Evolutionary conservation across 306 rosid species (phyloP), one percentile per base, ranked within the genome.

Genomic region (Cucumis hystrix): DNA sequence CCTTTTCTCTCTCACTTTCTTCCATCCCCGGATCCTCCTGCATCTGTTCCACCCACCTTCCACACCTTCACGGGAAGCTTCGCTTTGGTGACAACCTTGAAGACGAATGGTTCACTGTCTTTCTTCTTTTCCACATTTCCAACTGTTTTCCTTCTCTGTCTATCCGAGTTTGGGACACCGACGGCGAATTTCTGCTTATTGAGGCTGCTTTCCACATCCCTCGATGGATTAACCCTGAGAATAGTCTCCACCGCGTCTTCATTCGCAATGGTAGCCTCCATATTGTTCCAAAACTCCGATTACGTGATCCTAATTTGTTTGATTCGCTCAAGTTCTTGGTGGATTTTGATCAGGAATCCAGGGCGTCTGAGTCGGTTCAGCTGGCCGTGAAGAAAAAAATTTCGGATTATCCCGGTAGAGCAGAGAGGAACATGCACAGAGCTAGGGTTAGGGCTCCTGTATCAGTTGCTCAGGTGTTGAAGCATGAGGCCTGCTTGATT

Each of bases 161-260:
- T 28, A 39, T 92, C 77, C 83, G 92, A 12, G 78, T 89, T 10
- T 95, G 99, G 99, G 99, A 95, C 83, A 83, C 96, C 35, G 97
- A 95, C 78, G 97, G 99, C 52, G 99, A 92, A 86, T 92, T 95
- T 79, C 80, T 95, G 35, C 99, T 95, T 80, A 89, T 95, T 10
- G 97, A 95, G 64, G 93, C 99, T 16, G 99, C 97, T 58, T 91
- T 89, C 78, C 97, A 95, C 82, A 91, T 92, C 77, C 97, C 97
- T 20, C 96, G 97, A n/a, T 95, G 99, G 99, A 85, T 92, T 75
- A 88, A 89, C 81, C 99, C 97, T 0, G 96, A 90, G 16, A 88
- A 81, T 77, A 82, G 97, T 80, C 67, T 49, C 75, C 81, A 92
- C 37, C 97, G 99, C 43, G 83, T 92, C 79, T 89, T 95, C 80